Percentiles rank a stretch among this genome's conserved stretches.
Conservation (phyloP, 768 basidiomycete genomes). For the Trametes maxima region DNA sequence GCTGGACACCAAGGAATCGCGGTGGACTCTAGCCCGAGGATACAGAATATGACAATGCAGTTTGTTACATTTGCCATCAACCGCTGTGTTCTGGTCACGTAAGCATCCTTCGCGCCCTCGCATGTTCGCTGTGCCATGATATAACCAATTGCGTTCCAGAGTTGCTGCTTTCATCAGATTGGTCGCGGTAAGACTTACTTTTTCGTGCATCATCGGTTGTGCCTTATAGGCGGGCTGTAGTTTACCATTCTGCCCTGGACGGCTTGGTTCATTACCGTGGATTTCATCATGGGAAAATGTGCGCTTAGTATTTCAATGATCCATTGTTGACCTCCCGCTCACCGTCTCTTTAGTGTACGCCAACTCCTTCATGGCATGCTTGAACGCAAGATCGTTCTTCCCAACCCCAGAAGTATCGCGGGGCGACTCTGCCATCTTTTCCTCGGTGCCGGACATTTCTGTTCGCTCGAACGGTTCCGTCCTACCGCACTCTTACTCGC, state of each 20-base stretch:
- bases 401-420: conserved; percentile 8
- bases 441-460: conserved; percentile 20
- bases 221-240: background rate
- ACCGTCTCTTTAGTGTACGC: conserved; percentile 5
- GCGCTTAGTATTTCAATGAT: background rate
- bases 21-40: background rate
- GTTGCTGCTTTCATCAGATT: conserved; percentile 13
- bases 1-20: background rate
- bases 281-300: conserved; percentile 25
- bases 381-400: conserved; percentile 19
- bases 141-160: background rate
- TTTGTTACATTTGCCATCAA: conserved; percentile 14
- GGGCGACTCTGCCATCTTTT: conserved; percentile 15
- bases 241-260: conserved; percentile 20
- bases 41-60: conserved; percentile 5
- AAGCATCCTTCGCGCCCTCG: background rate
- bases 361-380: conserved; percentile 23
- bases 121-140: background rate
- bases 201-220: no score
- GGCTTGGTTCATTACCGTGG: conserved; percentile 21
- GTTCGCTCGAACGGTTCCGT: conserved; percentile 16
- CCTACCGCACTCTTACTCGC: conserved; percentile 4
- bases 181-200: conserved; percentile 3
- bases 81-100: conserved; percentile 18
- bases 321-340: background rate